Percentiles rank a stretch among this genome's conserved stretches.
Conservation (phyloP, 106 monocot species). For the Ottelia alismoides region DNA sequence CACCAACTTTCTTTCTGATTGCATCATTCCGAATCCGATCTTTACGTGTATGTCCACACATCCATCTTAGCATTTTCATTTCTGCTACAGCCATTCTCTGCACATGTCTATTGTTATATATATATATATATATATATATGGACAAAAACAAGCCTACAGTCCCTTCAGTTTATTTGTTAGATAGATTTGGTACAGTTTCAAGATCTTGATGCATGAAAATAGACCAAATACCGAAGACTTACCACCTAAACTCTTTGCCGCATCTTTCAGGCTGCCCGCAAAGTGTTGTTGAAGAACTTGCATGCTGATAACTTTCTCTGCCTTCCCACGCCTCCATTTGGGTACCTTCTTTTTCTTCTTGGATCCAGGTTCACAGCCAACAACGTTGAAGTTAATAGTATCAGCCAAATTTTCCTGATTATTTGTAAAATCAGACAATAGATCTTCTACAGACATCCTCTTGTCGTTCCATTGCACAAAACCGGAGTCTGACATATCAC, state of each 20-base stretch:
- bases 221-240: not conserved
- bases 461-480: conserved; percentile 11
- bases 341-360: conserved; percentile 14
- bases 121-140: no score
- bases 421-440: conserved; percentile 12
- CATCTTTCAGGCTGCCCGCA: conserved; percentile 72
- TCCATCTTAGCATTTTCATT: no score
- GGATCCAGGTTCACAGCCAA: conserved; percentile 10
- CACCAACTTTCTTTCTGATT: no score
- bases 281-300: conserved; percentile 64
- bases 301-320: conserved; percentile 54
- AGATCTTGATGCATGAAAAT: not conserved
- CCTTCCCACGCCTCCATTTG: conserved; percentile 36
- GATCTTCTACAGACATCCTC: not conserved
- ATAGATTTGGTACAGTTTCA: not conserved
- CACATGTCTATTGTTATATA: no score
- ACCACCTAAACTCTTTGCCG: conserved; percentile 79
- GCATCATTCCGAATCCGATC: no score
- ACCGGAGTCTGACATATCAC: conserved; percentile 12
- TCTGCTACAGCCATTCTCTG: no score
- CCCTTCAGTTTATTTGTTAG: not conserved
- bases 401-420: conserved; percentile 4
- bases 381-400: conserved; percentile 2
- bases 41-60: no score
- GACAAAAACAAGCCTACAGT: no score